Percentiles rank a stretch among this genome's conserved stretches.
Conservation (phyloP, 1,284 basidiomycete genomes). For the Puccinia triticina region DNA sequence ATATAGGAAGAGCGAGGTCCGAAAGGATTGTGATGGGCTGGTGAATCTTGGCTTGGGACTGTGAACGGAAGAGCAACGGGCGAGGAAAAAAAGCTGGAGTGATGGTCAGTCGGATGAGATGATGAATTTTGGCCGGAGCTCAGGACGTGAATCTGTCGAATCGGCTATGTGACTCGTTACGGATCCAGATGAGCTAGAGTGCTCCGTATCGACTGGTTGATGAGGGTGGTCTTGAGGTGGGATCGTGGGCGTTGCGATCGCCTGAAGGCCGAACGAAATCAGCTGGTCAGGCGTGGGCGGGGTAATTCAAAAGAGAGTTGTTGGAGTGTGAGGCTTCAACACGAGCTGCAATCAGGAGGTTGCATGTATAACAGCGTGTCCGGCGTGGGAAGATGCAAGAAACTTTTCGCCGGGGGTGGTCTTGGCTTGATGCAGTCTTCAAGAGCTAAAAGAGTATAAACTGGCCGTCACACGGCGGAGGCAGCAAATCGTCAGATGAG, state of each 20-base stretch:
- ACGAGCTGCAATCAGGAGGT: neutral
- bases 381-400: constrained; percentile 1
- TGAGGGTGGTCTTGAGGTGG: neutral
- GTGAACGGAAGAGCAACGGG: neutral
- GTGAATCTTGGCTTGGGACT: neutral
- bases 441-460: neutral
- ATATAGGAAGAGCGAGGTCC: neutral
- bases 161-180: neutral
- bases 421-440: neutral
- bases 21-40: neutral
- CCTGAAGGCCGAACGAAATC: neutral
- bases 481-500: neutral
- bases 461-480: neutral
- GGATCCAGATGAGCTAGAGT: neutral
- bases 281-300: neutral
- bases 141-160: neutral
- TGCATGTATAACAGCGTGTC: neutral
- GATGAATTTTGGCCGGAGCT: neutral
- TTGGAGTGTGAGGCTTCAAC: neutral
- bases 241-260: neutral
- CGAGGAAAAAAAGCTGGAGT: neutral
- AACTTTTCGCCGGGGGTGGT: neutral
- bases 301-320: neutral
- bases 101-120: constrained; percentile 2
- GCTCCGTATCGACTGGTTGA: neutral